phyloP scores from a whole-genome alignment of 2,329 filamentous ascomycete genomes.

The Beauveria caledonica region DNA sequence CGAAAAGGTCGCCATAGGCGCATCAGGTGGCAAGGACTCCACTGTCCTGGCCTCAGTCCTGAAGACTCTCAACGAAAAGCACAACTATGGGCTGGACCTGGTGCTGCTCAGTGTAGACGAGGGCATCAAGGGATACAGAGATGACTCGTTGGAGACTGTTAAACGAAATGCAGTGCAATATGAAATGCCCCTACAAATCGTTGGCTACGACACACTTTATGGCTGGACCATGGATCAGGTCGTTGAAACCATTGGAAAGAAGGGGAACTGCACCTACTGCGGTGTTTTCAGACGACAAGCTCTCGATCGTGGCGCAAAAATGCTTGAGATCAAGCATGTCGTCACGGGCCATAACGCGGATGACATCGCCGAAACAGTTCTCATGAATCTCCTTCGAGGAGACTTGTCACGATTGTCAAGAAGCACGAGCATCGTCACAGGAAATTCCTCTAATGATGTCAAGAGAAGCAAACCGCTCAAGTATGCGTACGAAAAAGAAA shows the following conservation, averaged over 20 bases:
- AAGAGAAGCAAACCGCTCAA: conserved; percentile 95
- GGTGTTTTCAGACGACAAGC: conserved; percentile 94
- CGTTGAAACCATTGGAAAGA: conserved; percentile 91
- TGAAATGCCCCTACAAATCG: conserved; percentile 81
- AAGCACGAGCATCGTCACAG: conserved; percentile 84
- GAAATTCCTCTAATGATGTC: conserved; percentile 70
- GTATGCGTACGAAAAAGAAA: conserved; percentile 98
- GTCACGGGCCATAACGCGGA: conserved; percentile 98
- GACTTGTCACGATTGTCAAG: conserved; percentile 81
- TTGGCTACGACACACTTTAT: conserved; percentile 89
- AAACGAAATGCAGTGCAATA: conserved; percentile 90
- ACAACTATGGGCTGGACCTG: conserved; percentile 78
- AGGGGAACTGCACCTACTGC: conserved; percentile 98
- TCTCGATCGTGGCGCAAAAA: conserved; percentile 82
- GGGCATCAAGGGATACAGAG: conserved; percentile 92
- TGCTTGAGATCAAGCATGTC: conserved; percentile 81
- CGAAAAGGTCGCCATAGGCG: conserved; percentile 87
- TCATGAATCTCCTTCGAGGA: conserved; percentile 92
- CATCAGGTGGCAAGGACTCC: conserved; percentile 94
- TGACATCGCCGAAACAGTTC: conserved; percentile 90
- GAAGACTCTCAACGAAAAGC: conserved; percentile 86
- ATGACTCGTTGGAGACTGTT: conserved; percentile 92
- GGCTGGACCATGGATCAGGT: conserved; percentile 99
- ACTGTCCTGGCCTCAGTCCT: conserved; percentile 91
- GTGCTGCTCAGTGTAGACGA: conserved; percentile 90